Evolutionary conservation across 2,329 filamentous ascomycete genomes (phyloP), one percentile per base, ranked within the genome.

Genomic region (Aspergillus puulaauensis): DNA sequence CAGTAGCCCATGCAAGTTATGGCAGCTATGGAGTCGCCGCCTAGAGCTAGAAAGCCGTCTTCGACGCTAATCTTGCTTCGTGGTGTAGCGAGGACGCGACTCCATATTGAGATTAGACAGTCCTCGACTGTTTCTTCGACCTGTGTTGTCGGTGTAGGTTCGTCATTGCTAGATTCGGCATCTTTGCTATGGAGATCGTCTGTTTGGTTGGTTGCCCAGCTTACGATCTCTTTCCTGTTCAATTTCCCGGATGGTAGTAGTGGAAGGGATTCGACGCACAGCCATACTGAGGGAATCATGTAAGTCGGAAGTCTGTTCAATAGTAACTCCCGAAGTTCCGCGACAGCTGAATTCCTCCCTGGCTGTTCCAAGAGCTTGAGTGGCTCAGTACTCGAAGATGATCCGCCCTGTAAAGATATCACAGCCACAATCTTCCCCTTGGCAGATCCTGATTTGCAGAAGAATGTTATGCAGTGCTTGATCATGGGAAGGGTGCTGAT

Each of bases 11-110:
- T 74, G 40, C 79, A 79, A 48, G 79, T 79, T 75, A 82, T 81
- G 0, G 80, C 79, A 41, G 79, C 79, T 54, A 81, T 80, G 0
- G 78, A 80, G 56, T 82, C 79, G 52, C 79, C 79, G 35, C 79
- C 79, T 2, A 80, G 62, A 11, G 71, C 75, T 4, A 81, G 61
- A 59, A 81, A 82, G 43, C 73, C 72, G 47, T 74, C 66, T 17
- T 71, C 61, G 37, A 73, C 24, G 27, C 68, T 67, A n/a, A 77
- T 69, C 12, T 69, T 68, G 14, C 56, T 61, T 11, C 63, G 56
- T 0, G 74, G 71, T 17, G 76, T 67, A 19, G 76, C 75, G n/a
- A 77, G 69, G 5, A 77, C 70, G 17, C 73, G 71, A 37, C 73
- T 73, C 68, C 72, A 77, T 14, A 75, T 69, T 3, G 66, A 65